Base-by-base conservation (phyloP, 2,329 filamentous ascomycete genomes). In the Phoma herbarum region DNA sequence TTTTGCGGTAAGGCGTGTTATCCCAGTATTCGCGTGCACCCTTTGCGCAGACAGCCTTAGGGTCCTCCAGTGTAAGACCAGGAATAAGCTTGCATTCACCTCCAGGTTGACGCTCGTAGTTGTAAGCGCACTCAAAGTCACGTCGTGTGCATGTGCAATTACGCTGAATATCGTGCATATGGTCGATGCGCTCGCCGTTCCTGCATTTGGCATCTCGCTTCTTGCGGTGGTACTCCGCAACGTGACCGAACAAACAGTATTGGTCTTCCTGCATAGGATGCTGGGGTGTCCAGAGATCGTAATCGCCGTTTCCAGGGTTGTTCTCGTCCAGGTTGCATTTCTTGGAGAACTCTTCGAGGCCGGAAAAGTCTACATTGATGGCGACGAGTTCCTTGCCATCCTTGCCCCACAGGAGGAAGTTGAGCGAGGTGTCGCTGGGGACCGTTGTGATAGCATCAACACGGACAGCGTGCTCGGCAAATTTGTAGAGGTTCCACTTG, bases 51-150 rank as follows among this genome's bases (percentile, higher is more conserved):
- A 85, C 79, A 35, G 80, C 79, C 56, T 79, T 78, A 49, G 88
- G 85, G 66, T 90, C 83, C 8, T 83, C 80, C 12, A 91, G 88
- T 10, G 84, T 64, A 39, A 93, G 85, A 14, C 94, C 94, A 0
- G 84, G 77, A 1, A 98, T 92, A 12, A 96, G 86, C 5, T 77
- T 78, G 79, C 95, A 99, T 62, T 90, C 87, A 46, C 90, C 90
- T 71, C 93, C 90, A 26, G 81, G 84, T 76, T 91, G 86, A 45
- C 90, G 86, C 75, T 98, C 89, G 77, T 87, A 99, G 78, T 99
- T 99, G 83, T 92, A 99, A 75, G 96, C 94, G 79, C 92, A 99
- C 84, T 99, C 95, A 75, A 89, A 99, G 78, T 99, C 95, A 58
- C 87, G 85, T 51, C 92, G 85, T 9, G 87, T 90, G 79, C 95